A percentile compares a stretch with the other conserved stretches of the same genome.
These are phyloP conservation scores for Rhododendron ferrugineum DNA, from an alignment of 148 eudicot genomes.

Conservation along the genomic window DNA sequence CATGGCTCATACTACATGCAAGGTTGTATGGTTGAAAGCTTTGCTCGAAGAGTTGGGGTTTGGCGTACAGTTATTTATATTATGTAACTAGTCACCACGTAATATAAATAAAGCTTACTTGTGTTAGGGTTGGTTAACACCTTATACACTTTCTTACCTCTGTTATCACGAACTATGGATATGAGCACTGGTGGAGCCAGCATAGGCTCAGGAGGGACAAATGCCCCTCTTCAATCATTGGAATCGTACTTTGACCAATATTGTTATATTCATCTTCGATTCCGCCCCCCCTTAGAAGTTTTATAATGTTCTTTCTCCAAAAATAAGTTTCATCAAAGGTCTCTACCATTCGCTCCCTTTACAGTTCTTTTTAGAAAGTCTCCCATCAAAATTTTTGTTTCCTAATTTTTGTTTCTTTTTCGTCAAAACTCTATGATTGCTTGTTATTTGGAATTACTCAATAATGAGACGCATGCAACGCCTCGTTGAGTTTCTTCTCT, in stretches of 20 bases:
- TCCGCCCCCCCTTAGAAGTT: background rate
- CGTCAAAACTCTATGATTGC: background rate
- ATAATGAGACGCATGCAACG: background rate
- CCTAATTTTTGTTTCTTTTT: background rate
- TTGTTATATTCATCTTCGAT: background rate
- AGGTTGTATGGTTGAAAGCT: too few species aligned
- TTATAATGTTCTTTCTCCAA: background rate
- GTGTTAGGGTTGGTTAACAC: too few species aligned
- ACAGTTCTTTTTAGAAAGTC: background rate
- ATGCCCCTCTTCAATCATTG: background rate
- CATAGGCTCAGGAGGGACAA: background rate
- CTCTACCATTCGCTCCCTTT: background rate
- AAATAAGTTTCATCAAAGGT: background rate
- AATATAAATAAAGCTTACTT: too few species aligned
- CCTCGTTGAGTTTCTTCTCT: background rate
- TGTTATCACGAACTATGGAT: too few species aligned
- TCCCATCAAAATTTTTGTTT: background rate
- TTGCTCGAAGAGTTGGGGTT: too few species aligned
- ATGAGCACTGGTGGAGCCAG: background rate
- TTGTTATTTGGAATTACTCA: background rate
- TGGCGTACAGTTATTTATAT: too few species aligned
- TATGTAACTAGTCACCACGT: too few species aligned
- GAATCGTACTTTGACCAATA: background rate
- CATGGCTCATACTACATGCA: too few species aligned
- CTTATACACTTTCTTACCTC: too few species aligned